Conservation (phyloP, 2,329 filamentous ascomycete species). For the Arthrobotrys megalospora region DNA sequence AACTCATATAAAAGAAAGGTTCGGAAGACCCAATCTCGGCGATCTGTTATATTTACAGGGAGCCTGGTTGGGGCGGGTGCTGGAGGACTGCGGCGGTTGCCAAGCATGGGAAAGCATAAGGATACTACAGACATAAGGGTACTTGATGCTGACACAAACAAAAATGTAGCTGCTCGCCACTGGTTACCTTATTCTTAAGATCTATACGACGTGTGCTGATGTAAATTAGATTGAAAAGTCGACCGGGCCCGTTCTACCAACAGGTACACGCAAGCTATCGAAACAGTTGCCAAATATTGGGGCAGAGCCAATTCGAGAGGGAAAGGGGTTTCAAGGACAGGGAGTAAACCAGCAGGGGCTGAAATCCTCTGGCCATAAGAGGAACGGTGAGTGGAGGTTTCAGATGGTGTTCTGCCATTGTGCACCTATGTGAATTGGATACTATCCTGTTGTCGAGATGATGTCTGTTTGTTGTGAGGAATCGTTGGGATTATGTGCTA, state of each 20-base stretch:
- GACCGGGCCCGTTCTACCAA: neutral
- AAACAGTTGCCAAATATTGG: neutral
- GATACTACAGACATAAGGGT: neutral
- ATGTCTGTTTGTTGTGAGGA: neutral
- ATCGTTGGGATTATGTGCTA: neutral
- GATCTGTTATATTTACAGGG: slow-evolving; percentile 13
- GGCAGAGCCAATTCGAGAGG: neutral
- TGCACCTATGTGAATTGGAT: neutral
- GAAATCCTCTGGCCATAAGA: neutral
- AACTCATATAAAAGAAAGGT: slow-evolving; percentile 12
- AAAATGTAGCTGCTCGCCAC: neutral
- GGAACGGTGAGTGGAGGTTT: neutral
- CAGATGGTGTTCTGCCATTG: neutral
- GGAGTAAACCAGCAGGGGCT: neutral
- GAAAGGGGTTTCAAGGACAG: neutral
- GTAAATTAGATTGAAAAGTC: neutral
- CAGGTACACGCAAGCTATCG: no score
- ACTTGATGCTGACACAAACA: no score
- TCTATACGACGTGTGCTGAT: neutral
- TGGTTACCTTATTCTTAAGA: neutral
- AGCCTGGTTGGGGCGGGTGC: neutral
- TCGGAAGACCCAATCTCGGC: slow-evolving; percentile 2
- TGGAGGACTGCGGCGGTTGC: neutral
- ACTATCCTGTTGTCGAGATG: neutral
- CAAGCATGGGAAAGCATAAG: neutral